phyloP scores from a whole-genome alignment of 1,284 basidiomycete genomes.

The Fomes fomentarius region DNA sequence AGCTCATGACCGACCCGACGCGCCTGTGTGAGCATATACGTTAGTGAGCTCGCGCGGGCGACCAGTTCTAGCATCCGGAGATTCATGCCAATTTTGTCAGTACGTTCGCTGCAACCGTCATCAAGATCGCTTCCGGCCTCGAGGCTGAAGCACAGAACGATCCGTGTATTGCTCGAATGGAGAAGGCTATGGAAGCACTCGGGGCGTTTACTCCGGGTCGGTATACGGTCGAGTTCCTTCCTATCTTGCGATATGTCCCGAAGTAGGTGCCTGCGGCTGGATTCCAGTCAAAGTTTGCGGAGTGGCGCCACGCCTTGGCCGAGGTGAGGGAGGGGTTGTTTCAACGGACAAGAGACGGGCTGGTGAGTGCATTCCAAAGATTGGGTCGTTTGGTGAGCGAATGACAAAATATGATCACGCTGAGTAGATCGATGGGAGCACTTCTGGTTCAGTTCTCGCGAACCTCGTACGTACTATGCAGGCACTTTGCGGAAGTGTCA shows the following conservation, averaged over 20 bases:
- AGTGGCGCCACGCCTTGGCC: not conserved
- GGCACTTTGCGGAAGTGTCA: slow-evolving; percentile 15
- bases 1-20: not conserved
- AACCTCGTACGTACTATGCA: no score
- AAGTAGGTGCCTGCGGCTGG: slow-evolving; percentile 30
- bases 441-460: no score
- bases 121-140: slow-evolving; percentile 24
- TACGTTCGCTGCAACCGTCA: slow-evolving; percentile 17
- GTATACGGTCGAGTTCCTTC: slow-evolving; percentile 23
- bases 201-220: slow-evolving; percentile 11
- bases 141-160: slow-evolving; percentile 13
- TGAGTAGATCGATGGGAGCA: no score
- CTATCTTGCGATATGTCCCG: slow-evolving; percentile 24
- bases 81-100: no score
- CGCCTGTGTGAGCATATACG: not conserved
- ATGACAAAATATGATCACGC: no score
- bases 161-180: slow-evolving; percentile 14
- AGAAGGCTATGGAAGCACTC: slow-evolving; percentile 13
- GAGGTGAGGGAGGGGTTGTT: not conserved
- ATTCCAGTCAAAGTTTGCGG: slow-evolving; percentile 12
- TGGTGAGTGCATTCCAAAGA: no score
- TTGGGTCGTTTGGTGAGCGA: no score
- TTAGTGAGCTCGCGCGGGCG: no score
- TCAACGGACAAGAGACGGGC: not conserved
- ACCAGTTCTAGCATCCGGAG: no score